Evolutionary conservation across 1,139 yeast genomes (phyloP).

Genomic region (Wickerhamomyces sp.): DNA sequence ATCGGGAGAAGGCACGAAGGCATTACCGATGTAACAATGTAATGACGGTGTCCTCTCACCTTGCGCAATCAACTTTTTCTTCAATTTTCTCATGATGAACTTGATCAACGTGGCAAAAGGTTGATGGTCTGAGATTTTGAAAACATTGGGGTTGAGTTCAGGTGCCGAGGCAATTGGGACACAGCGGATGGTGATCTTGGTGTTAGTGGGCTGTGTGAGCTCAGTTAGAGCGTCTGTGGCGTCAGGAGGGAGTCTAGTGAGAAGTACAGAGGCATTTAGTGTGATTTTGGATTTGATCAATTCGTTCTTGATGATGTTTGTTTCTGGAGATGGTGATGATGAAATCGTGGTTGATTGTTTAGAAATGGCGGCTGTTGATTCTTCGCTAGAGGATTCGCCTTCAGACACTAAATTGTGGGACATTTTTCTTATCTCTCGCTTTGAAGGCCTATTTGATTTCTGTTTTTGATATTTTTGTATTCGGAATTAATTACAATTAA

Average conservation of each 20-base stretch:
- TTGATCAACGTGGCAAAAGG: conserved; percentile 40
- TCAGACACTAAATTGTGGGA: conserved; percentile 31
- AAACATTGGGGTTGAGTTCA: conserved; percentile 43
- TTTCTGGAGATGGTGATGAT: neutral
- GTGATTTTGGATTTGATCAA: conserved; percentile 15
- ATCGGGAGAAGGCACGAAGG: conserved; percentile 58
- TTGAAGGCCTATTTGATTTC: no score
- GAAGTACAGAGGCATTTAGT: conserved; percentile 16
- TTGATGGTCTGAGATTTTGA: conserved; percentile 43
- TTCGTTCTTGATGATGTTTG: conserved; percentile 13
- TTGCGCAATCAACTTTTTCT: conserved; percentile 26
- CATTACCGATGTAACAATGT: conserved; percentile 47
- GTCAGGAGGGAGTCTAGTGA: conserved; percentile 15
- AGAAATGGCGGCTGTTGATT: neutral
- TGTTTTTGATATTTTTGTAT: no score
- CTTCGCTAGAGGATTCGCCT: conserved; percentile 15
- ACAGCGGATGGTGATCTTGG: conserved; percentile 32
- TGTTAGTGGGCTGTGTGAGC: conserved; percentile 6
- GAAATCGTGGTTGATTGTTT: neutral
- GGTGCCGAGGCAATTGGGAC: conserved; percentile 57
- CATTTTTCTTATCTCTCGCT: conserved; percentile 3
- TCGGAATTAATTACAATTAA: no score
- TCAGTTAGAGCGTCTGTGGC: conserved; percentile 8
- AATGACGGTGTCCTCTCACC: conserved; percentile 13
- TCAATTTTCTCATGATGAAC: conserved; percentile 40